A percentile compares a stretch with the other conserved stretches of the same genome.
phyloP scores from a whole-genome alignment of 1,284 basidiomycete genomes.

The Inonotus hispidus region DNA sequence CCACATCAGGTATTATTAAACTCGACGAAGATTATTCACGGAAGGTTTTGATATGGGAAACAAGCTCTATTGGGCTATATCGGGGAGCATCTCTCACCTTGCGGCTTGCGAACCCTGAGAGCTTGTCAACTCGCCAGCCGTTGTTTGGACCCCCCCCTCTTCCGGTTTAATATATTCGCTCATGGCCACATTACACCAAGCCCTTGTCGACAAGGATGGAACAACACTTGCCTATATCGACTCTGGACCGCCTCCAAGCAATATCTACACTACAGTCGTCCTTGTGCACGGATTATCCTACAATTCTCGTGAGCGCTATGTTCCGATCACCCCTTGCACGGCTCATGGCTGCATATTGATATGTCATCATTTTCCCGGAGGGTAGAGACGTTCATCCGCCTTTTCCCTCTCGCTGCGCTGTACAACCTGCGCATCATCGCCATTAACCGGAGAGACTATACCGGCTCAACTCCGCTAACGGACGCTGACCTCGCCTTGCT shows the following conservation, averaged over 20 bases:
- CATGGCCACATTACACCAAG: conserved; percentile 11
- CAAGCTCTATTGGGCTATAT: background rate
- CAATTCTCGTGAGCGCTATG: background rate
- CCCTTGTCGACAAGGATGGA: conserved; percentile 3
- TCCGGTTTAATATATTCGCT: background rate
- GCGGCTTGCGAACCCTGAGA: no score
- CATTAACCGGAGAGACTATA: conserved; percentile 19
- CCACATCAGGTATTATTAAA: background rate
- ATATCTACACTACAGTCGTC: conserved; percentile 7
- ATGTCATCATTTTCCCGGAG: background rate
- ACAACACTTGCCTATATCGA: conserved; percentile 12
- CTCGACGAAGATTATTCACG: background rate
- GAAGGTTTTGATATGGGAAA: background rate
- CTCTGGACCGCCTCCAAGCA: conserved; percentile 6
- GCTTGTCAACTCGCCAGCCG: no score
- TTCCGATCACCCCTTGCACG: background rate
- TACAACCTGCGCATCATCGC: conserved; percentile 11
- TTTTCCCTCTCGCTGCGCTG: conserved; percentile 1
- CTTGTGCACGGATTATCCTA: conserved; percentile 11
- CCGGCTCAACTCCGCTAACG: conserved; percentile 13
- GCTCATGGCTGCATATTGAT: background rate
- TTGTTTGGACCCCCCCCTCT: background rate
- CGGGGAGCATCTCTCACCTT: background rate
- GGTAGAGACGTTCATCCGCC: conserved; percentile 7
- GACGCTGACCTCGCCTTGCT: conserved; percentile 12